Evolutionary conservation across 306 rosid genomes (phyloP), one percentile per base, ranked within the genome.

Genomic region (Lathyrus oleraceus): DNA sequence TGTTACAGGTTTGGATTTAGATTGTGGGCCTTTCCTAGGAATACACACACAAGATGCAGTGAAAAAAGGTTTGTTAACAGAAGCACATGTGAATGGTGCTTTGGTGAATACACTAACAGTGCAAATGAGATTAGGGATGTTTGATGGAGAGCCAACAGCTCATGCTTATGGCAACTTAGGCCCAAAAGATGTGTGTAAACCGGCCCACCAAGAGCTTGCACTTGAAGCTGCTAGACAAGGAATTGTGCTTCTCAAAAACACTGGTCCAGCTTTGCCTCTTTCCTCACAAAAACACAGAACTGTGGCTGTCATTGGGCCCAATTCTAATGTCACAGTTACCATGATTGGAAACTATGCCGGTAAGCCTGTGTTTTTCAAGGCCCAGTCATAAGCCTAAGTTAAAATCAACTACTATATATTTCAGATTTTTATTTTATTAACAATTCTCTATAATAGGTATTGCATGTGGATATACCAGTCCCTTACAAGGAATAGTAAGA

Each of bases 311-410:
- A 87, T 93, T 54, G 98, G 98, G 58, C 98, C 98, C 28, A 93
- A 93, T 61, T 89, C 97, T 10, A 77, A 86, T 30, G 97, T 65
- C 54, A 84, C 86, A 5, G 66, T 73, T 36, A 79, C 96, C 12
- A 93, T 93, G 97, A 84, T 93, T 1, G 98, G 97, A 13, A 93
- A 93, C 45, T 90, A 93, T 47, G 98, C 96, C 0, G 98, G 98
- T 91, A 71, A 70, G 76, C 2, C 53, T 62, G 8, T 13, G 2
- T 21, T 76, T 49, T 39, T 68, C 45, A 5, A 14, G 6, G 12
- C 52, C 36, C 48, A 54, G 6, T 20, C 20, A 51, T 51, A 51
- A 51, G 57, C 6, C 27, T 17, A 23, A 25, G 19, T 13, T 57
- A 40, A 57, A 54, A 35, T 10, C 39, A 35, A 35, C 7, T 35